Evolutionary conservation across 2,329 filamentous ascomycete genomes (phyloP), one percentile per base, ranked within the genome.

Genomic region (Metarhizium brunneum): DNA sequence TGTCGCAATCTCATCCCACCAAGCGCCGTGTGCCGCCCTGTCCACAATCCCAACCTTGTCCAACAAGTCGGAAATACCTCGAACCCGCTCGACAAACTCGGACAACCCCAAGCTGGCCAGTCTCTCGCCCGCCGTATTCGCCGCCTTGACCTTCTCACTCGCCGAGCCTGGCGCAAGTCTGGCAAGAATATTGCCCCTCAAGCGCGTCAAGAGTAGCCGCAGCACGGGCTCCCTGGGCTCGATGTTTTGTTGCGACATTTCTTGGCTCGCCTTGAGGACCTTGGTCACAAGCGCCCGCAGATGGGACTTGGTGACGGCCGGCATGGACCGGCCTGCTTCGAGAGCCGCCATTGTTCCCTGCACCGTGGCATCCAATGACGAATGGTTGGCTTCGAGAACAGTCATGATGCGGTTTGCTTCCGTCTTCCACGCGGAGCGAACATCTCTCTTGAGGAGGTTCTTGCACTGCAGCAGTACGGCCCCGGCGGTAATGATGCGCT

Each of bases 401-500:
- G 81, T 73, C 74, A 87, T 82, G 60, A 92, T 82, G n/a, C 88
- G 83, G 2, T 76, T 74, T 0, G 87, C 86, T 69, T 92, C 86
- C 29, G 77, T 81, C 69, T 86, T 89, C 89, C 89, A 94, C 20
- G 86, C 83, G 13, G 81, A 81, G 48, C 89, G 83, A 3, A 90
- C 87, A 64, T 92, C 88, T 16, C 89, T 83, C 71, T 91, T 92
- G 36, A 94, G 79, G 7, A 92, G 76, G 62, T 91, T 92, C 74
- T 94, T 94, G 69, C 86, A 87, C 53, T 90, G 90, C 14, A 92
- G 73, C 32, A 92, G 74, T 50, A 92, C 86, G 0, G 88, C 86
- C 1, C 86, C 87, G 3, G 87, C 81, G 1, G 87, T 87, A 25
- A 88, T 81, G 62, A 92, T 85, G 48, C 83, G 80, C 49, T 71